Base-by-base conservation (phyloP, 2,329 filamentous ascomycete species). In the Diatrype stigma region DNA sequence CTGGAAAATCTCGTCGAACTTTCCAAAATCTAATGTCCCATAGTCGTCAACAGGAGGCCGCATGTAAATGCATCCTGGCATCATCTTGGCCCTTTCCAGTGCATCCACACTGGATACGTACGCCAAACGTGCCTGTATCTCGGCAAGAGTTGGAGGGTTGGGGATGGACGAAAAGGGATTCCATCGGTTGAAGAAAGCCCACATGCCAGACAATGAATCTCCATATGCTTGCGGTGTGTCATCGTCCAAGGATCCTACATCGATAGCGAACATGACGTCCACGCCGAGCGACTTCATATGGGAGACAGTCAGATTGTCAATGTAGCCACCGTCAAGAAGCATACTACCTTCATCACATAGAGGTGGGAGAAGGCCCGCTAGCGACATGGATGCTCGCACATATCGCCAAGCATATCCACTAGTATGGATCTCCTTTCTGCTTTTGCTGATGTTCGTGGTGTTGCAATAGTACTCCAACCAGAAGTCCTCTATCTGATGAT, bases 391-490 rank as follows among this genome's bases (percentile, higher is more conserved):
- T 1, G 94, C 94, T 44, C 94, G 83, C 22, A 99, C 89, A 63
- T 99, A 99, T 40, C 95, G 84, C 94, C 94, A 99, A 0, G 94
- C 93, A 64, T 99, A 99, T 14, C 94, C 94, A 54, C 89, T 94
- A 0, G 91, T 96, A 70, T 99, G 94, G 58, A 95, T 92, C 67
- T 99, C 94, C 3, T 84, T 84, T 19, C 93, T 82, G 54, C 89
- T 94, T 69, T 96, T 95, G 73, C 89, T 95, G 71, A 99, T 97
- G 69, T 97, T 99, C 35, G 95, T 99, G 0, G 94, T 97, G 71
- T 99, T 99, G 79, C 95, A 99, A 73, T 99, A 99, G 68, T 90
- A 99, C 60, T 96, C 91, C 11, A 99, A 81, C 94, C 94, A 99
- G 64, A 97, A 99, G 68, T 99, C 94, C 71, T 99, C 94, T 51